Conservation (phyloP, 2,329 filamentous ascomycete genomes). For the Aspergillus melleus region DNA sequence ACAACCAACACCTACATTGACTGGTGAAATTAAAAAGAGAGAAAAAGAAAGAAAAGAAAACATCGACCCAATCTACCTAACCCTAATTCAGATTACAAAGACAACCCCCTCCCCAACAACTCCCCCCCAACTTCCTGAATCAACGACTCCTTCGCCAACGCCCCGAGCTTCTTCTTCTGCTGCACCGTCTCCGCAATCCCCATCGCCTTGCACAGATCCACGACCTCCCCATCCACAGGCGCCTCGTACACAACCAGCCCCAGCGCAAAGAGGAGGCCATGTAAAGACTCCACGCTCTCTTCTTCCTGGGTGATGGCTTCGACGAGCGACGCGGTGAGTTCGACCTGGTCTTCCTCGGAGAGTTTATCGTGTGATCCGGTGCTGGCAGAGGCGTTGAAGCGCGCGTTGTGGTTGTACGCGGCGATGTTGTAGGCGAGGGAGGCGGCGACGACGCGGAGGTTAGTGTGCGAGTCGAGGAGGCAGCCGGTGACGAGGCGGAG, state of each 20-base stretch:
- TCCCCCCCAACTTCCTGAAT: constrained; percentile 53
- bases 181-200: constrained; percentile 67
- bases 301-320: constrained; percentile 65
- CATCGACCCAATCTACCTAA: background rate
- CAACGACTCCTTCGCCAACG: constrained; percentile 48
- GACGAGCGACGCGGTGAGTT: constrained; percentile 76
- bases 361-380: constrained; percentile 55
- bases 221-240: constrained; percentile 69
- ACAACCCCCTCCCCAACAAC: constrained; percentile 40
- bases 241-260: constrained; percentile 74
- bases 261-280: constrained; percentile 73
- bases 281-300: constrained; percentile 65
- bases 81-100: background rate
- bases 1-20: no score
- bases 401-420: constrained; percentile 65
- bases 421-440: constrained; percentile 83
- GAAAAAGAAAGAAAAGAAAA: background rate
- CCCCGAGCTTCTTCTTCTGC: constrained; percentile 50
- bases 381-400: constrained; percentile 41
- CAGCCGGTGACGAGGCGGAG: constrained; percentile 72
- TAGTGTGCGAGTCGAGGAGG: constrained; percentile 76
- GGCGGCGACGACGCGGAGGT: constrained; percentile 76
- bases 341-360: constrained; percentile 70
- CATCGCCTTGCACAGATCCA: constrained; percentile 75
- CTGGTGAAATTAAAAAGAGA: no score